Evolutionary conservation across 2,329 filamentous ascomycete species (phyloP), one percentile per base, ranked within the genome.

Genomic region (Colletotrichum orbiculare): DNA sequence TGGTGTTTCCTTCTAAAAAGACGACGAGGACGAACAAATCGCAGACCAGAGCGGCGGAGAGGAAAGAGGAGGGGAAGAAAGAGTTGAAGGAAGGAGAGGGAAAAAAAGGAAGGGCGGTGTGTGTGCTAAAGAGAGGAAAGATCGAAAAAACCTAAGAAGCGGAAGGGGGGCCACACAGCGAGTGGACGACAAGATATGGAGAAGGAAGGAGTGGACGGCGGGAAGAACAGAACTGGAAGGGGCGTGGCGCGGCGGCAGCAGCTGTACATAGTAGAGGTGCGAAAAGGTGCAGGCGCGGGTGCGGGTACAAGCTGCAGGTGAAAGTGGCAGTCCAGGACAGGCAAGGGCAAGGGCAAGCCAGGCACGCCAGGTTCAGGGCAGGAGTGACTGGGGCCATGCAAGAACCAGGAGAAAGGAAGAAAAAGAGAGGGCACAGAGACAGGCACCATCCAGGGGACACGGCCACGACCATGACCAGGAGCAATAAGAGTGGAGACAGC

Each of bases 91-190:
- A 71, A 69, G 71, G 70, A 67, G 25, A 43, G 6, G 25, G 53
- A 42, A 39, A 71, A 72, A 73, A 73, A 72, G 71, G 73, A 72
- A 73, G 71, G 64, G 64, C 64, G 64, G 71, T 71, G 72, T 73
- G 70, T 71, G 72, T 73, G 71, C 70, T 72, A 70, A 67, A 68
- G 69, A 73, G 68, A 72, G 62, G 69, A 71, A 70, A 71, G 72
- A 72, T 62, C 68, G 72, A 73, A 69, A 71, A 71, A 68, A 69
- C 67, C 59, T 72, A 75, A 72, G 73, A 72, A 69, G 75, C 7
- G 43, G 43, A 72, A 74, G 71, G 74, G 74, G 73, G 72, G 71
- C 70, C 53, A n/a, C 46, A 43, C 53, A 66, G 64, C 60, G 49
- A 66, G 48, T 66, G 64, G 60, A 66, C 60, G 64, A 71, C 68